Conservation (phyloP, 1,139 yeast species). For the Nadsonia commutata region DNA sequence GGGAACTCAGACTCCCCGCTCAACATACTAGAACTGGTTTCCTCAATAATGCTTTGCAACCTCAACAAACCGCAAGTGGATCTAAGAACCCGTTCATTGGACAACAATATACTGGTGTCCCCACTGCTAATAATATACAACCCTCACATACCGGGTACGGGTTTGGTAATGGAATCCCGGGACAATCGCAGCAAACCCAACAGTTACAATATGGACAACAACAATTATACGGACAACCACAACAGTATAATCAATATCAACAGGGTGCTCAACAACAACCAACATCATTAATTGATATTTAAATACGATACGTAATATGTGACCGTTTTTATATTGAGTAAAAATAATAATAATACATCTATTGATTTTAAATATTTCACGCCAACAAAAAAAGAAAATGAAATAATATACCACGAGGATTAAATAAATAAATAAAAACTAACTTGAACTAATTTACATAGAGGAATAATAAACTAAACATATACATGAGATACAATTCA, state of each 20-base stretch:
- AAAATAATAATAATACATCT: no score
- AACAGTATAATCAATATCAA: background rate
- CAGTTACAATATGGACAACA: slow-evolving; percentile 4
- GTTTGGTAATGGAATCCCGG: slow-evolving; percentile 54
- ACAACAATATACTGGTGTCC: slow-evolving; percentile 64
- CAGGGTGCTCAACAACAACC: background rate
- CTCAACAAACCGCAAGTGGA: slow-evolving; percentile 25
- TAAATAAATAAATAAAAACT: no score
- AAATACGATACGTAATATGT: no score
- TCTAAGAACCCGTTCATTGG: slow-evolving; percentile 64
- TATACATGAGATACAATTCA: no score
- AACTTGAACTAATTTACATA: no score
- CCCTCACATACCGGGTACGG: slow-evolving; percentile 85
- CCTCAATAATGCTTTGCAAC: slow-evolving; percentile 45
- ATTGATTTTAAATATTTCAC: no score
- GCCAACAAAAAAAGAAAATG: no score
- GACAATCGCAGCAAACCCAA: slow-evolving; percentile 17
- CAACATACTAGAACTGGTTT: slow-evolving; percentile 80
- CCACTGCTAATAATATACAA: slow-evolving; percentile 37
- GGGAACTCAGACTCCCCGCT: slow-evolving; percentile 78
- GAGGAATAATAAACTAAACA: no score
- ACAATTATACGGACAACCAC: slow-evolving; percentile 11
- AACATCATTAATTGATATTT: background rate
- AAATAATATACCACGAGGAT: no score
- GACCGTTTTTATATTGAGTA: no score